These are phyloP conservation scores for Prunus davidiana DNA, from an alignment of 306 rosid genomes.

Conservation along the genomic window DNA sequence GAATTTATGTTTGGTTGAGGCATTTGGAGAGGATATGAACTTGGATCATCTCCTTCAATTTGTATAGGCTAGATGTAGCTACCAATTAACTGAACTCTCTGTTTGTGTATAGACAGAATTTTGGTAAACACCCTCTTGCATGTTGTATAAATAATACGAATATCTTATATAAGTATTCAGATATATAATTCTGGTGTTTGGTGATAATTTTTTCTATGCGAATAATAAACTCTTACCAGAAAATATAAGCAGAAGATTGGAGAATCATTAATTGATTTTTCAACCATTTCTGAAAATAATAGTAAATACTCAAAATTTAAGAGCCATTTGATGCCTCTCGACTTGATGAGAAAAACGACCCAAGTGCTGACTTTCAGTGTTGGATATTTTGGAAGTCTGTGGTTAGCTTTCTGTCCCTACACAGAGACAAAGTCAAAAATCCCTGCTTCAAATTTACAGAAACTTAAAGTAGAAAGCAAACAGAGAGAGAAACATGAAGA, in stretches of 20 bases:
- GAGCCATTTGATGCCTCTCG: neutral
- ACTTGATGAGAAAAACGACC: neutral
- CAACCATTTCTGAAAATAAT: too few relatives aligned
- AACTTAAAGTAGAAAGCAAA: too few relatives aligned
- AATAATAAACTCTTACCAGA: neutral
- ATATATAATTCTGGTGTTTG: neutral
- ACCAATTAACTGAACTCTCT: neutral
- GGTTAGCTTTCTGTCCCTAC: neutral
- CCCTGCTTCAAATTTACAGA: neutral
- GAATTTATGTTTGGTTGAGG: conserved; percentile 1
- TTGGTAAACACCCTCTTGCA: neutral
- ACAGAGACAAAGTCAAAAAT: neutral
- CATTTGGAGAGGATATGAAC: neutral
- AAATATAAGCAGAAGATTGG: neutral
- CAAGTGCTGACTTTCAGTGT: too few relatives aligned
- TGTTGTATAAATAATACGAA: too few relatives aligned
- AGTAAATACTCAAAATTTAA: too few relatives aligned
- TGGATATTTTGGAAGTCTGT: neutral
- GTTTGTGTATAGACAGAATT: neutral
- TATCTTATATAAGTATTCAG: neutral
- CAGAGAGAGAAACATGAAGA: too few relatives aligned
- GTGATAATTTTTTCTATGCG: neutral
- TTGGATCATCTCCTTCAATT: neutral
- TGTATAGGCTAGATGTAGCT: neutral
- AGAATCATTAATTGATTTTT: neutral